Base-by-base conservation (phyloP, 1,139 yeast genomes). In the Blastobotrys buckinghamii region DNA sequence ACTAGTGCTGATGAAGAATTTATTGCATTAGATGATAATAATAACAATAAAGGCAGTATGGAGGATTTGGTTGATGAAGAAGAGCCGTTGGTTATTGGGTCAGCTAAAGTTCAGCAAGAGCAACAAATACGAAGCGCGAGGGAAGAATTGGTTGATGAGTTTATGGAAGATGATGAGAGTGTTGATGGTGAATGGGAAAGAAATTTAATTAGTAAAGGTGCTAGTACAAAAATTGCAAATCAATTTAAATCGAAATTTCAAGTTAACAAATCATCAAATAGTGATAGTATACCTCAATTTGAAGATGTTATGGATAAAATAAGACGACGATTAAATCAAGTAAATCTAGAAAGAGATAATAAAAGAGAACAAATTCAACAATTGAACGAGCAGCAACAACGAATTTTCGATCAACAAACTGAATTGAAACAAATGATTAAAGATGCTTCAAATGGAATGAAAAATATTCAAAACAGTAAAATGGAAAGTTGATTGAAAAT, bases 81-180 rank as follows among this genome's bases (percentile, higher is more conserved):
- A n/a, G n/a, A n/a, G n/a, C n/a, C n/a, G n/a, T n/a, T n/a, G 7
- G 24, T 22, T 5, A 22, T 22, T 22, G 24, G 24, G 4, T 7
- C 4, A 22, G 24, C 24, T 22, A 22, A 22, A 22, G 4, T 22
- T 2, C 39, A 57, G 6, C 68, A 65, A 38, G 58, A 56, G 32
- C 55, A 57, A 32, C 42, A 57, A 38, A 53, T 59, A n/a, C 57
- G 66, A 16, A 61, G 66, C 49, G 76, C 72, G 39, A 73, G 75
- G 39, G 37, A 37, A 37, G 5, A 19, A 6, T 36, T 43, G 4
- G 41, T 36, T 7, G 42, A 43, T 5, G 47, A 43, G 29, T 43
- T 24, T 29, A 68, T 68, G 42, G 67, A 64, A 27, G 45, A 37
- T 13, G 45, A 42, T 7, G 51, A 42, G 32, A 48, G 39, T 12